Evolutionary conservation across 2,329 filamentous ascomycete species (phyloP).

Genomic region (Beauveria caledonica): DNA sequence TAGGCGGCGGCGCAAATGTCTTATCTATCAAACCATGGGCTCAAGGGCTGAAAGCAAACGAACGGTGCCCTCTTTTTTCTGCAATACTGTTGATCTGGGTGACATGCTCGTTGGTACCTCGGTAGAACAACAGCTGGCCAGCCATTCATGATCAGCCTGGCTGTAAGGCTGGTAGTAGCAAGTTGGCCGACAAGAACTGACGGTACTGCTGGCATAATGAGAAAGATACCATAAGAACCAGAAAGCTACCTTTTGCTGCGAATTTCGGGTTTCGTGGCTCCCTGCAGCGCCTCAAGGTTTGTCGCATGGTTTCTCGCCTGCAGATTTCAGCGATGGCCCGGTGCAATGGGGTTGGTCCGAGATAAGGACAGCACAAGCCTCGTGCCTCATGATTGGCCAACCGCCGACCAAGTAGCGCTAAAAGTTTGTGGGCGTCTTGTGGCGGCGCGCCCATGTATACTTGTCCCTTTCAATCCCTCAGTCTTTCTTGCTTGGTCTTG

Average conservation of each 20-base stretch:
- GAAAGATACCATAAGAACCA: too few relatives aligned
- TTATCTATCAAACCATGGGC: slow-evolving; percentile 5
- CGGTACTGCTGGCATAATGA: too few relatives aligned
- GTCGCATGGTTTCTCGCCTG: not conserved
- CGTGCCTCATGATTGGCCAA: slow-evolving; percentile 4
- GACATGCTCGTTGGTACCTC: slow-evolving; percentile 1
- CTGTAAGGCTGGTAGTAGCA: not conserved
- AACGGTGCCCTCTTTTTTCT: not conserved
- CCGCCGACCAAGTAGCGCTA: too few relatives aligned
- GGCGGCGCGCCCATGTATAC: not conserved
- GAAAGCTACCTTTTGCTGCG: too few relatives aligned
- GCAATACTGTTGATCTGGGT: not conserved
- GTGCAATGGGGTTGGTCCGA: slow-evolving; percentile 10
- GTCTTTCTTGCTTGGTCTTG: not conserved
- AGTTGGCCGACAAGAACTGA: not conserved
- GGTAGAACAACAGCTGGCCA: not conserved
- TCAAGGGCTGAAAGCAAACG: not conserved
- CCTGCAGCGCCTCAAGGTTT: not conserved
- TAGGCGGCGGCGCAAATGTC: not conserved
- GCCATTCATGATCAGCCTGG: not conserved
- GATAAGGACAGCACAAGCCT: slow-evolving; percentile 6
- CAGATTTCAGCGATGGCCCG: slow-evolving; percentile 11
- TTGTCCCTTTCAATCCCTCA: not conserved
- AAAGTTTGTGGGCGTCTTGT: not conserved
- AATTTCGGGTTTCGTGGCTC: too few relatives aligned